Evolutionary conservation across 2,329 filamentous ascomycete genomes (phyloP), one percentile per base, ranked within the genome.

Genomic region (Fusarium oxysporum): DNA sequence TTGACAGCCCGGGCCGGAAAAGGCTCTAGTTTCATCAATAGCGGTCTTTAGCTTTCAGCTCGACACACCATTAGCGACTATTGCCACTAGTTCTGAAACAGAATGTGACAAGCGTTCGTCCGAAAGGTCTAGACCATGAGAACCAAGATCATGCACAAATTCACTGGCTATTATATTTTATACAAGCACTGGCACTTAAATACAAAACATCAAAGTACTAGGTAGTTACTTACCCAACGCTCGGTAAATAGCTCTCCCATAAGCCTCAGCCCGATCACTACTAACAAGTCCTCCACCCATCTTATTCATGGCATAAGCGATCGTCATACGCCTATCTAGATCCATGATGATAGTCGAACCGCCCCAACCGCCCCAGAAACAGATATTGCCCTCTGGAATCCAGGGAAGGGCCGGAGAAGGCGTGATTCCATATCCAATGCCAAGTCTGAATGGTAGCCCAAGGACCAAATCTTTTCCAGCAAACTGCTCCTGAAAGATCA

Each of bases 231-330:
- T n/a, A n/a, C n/a, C n/a, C n/a, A n/a, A n/a, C n/a, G n/a, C n/a
- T n/a, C n/a, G n/a, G n/a, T n/a, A 66, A 11, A 65, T 50, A 0
- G 61, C 32, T 5, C 8, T 66, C 3, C 63, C 63, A 8, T 66
- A 66, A 1, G 17, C 43, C 1, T 40, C 63, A 17, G 63, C 63
- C 5, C 43, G 47, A 33, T 65, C 63, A 16, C 63, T 66, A 19
- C 63, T 58, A 0, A 33, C 61, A 43, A 66, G 50, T 1, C 37
- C 63, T n/a, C n/a, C 64, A 0, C 43, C 61, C 63, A 66, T 66
- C 38, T 66, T 67, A 14, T 67, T 67, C 64, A 67, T 67, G 11
- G 62, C 28, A 14, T 67, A 67, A 1, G 51, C 45, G n/a, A 66
- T 51, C 1, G 62, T 67, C 64, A 66, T 50, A 1, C 51, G 38